phyloP scores from a whole-genome alignment of 306 rosid species.

The Cicer arietinum region DNA sequence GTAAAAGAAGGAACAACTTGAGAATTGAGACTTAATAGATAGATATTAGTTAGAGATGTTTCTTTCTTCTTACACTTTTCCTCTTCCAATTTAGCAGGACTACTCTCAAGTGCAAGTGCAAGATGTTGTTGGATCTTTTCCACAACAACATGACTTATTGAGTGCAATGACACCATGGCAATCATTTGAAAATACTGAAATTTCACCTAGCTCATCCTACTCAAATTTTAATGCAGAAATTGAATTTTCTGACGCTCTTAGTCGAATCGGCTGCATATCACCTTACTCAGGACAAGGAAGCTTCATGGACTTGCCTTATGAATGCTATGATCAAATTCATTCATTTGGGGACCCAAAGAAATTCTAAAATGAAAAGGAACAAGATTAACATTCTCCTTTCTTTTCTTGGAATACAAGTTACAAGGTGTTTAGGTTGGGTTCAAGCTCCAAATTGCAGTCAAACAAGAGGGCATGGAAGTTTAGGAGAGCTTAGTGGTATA shows the following conservation, averaged over 20 bases:
- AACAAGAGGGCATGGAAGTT: neutral
- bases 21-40: neutral
- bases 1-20: neutral
- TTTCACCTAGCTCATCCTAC: slow-evolving; percentile 73
- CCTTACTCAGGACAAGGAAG: slow-evolving; percentile 58
- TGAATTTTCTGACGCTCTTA: slow-evolving; percentile 53
- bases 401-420: slow-evolving; percentile 21
- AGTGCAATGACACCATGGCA: slow-evolving; percentile 61
- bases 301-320: slow-evolving; percentile 60
- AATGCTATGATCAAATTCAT: slow-evolving; percentile 57
- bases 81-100: slow-evolving; percentile 57
- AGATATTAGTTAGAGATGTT: slow-evolving; percentile 13
- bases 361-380: slow-evolving; percentile 51
- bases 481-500: neutral
- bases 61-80: slow-evolving; percentile 31
- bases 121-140: slow-evolving; percentile 53
- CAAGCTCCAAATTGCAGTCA: slow-evolving; percentile 45
- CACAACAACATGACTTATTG: slow-evolving; percentile 49
- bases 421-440: slow-evolving; percentile 14
- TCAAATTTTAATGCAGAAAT: slow-evolving; percentile 64
- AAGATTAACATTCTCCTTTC: slow-evolving; percentile 28
- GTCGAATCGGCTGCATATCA: slow-evolving; percentile 55
- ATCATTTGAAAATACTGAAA: slow-evolving; percentile 57
- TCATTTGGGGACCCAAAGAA: slow-evolving; percentile 51
- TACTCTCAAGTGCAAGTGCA: slow-evolving; percentile 63